Evolutionary conservation across 345 rosid species (phyloP), one percentile per base, ranked within the genome.

Genomic region (Pelargonium nanum): DNA sequence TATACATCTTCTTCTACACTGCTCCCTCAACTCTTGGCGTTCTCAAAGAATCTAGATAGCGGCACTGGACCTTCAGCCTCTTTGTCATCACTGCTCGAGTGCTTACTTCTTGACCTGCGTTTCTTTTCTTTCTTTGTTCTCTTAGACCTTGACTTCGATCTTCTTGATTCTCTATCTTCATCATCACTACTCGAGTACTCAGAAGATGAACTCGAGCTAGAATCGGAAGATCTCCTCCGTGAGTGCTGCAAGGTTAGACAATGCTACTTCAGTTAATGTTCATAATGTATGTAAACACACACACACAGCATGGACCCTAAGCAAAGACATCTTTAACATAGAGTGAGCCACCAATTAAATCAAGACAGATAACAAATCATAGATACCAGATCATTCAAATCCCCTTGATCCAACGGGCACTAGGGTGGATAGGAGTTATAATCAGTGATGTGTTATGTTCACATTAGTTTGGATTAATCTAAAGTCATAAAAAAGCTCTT

Each of bases 21-120:
- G n/a, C n/a, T n/a, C 59, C 17, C 22, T 75, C 59, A 87, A 70
- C 76, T 83, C 77, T 87, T 93, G 61, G 76, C 59, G 74, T 68
- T 90, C 61, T 67, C 96, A 59, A 94, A 94, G 87, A 90, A 88
- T 76, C 67, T 91, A 28, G 99, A 90, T 58, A 94, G 95, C 4
- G 93, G 93, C 19, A 94, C 86, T 16, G 96, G 97, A 30, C 96
- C 97, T 61, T 72, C 83, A 0, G 72, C 73, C 59, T 65, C 86
- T 34, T 85, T 83, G 53, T 73, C 80, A 9, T 67, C 79, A 22
- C 66, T 74, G 60, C 77, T 63, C 6, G 77, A 75, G 63, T 61
- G 80, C 77, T 83, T 90, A 75, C 63, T 75, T 74, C 80, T 77
- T 58, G 91, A 79, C 62, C 67, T 75, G 65, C 75, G 91, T 80